These are phyloP conservation scores for Eucalyptus tenuipes DNA, from an alignment of 345 rosid genomes.

Conservation along the genomic window DNA sequence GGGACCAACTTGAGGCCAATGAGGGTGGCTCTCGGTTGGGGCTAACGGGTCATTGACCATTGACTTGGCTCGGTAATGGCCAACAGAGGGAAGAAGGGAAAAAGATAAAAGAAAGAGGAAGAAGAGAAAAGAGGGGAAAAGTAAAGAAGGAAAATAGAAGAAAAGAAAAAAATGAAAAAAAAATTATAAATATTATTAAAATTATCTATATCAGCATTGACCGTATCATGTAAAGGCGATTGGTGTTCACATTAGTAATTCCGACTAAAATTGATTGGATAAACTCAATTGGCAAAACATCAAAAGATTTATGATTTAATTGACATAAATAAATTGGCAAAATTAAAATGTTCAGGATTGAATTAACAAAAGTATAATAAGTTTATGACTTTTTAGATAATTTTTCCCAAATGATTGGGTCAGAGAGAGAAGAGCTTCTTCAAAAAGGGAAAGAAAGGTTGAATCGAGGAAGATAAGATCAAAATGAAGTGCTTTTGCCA, in stretches of 20 bases:
- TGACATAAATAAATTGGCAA: too few relatives aligned
- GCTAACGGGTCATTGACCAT: too few relatives aligned
- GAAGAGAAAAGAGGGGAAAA: not conserved
- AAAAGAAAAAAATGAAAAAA: not conserved
- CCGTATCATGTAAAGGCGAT: rapidly evolving
- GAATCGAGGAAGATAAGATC: not conserved
- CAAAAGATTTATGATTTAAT: not conserved
- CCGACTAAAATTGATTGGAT: too few relatives aligned
- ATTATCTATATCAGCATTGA: rapidly evolving
- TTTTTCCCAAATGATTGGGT: not conserved
- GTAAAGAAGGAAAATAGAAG: not conserved
- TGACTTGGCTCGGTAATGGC: not conserved
- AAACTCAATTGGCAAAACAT: not conserved
- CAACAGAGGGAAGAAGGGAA: not conserved
- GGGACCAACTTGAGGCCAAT: not conserved
- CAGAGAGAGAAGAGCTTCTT: not conserved
- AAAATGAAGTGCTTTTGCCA: not conserved
- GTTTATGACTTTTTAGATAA: rapidly evolving
- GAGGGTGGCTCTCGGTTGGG: too few relatives aligned
- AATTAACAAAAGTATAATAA: not conserved
- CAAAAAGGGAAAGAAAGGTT: not conserved
- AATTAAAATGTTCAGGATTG: rapidly evolving
- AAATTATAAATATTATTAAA: not conserved
- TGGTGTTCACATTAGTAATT: not conserved
- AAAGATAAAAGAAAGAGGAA: not conserved